Evolutionary conservation across 2,329 filamentous ascomycete species (phyloP), one percentile per base, ranked within the genome.

Genomic region (Paraphaeosphaeria sporulosa): DNA sequence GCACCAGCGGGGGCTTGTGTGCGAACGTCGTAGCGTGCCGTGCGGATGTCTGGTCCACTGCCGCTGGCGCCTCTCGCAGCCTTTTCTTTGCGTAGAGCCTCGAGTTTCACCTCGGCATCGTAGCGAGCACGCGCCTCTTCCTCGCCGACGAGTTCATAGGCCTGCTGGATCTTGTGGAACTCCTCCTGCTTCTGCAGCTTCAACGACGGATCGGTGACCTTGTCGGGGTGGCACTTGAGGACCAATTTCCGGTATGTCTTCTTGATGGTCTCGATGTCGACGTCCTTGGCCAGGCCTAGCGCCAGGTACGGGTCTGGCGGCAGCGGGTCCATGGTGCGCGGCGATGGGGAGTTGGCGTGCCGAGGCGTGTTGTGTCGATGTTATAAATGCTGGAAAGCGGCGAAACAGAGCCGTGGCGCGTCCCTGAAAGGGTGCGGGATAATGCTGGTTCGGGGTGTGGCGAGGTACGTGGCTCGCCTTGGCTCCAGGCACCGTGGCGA

Each of bases 111-210:
- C 73, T 89, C 86, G 55, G 93, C 88, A 78, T 98, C 93, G 77
- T 97, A 97, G 67, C 89, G 88, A 60, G 82, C 79, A 61, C 92
- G 85, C 74, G 89, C 87, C 7, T 81, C 83, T 30, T 94, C 90
- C 74, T 97, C 90, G 71, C 88, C 91, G 62, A 99, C 86, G 32
- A 95, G 84, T 79, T 98, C 95, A 79, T 97, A 99, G 53, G 95
- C 94, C 70, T 94, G 88, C 77, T 97, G 94, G 36, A 98, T 92
- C 75, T 88, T 89, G 79, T 97, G 93, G 73, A 98, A 99, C 78
- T 96, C 90, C 69, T 93, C 89, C 69, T 91, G 88, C 77, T 94
- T 96, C 69, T 87, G 82, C 60, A 88, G 87, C 79, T 95, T 96
- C 71, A 91, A 82, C 17, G 87, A 83, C 55, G 90, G 88, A 71